These are phyloP conservation scores for Ceratocystis smalleyi DNA, from an alignment of 2,329 filamentous ascomycete genomes.

Conservation along the genomic window DNA sequence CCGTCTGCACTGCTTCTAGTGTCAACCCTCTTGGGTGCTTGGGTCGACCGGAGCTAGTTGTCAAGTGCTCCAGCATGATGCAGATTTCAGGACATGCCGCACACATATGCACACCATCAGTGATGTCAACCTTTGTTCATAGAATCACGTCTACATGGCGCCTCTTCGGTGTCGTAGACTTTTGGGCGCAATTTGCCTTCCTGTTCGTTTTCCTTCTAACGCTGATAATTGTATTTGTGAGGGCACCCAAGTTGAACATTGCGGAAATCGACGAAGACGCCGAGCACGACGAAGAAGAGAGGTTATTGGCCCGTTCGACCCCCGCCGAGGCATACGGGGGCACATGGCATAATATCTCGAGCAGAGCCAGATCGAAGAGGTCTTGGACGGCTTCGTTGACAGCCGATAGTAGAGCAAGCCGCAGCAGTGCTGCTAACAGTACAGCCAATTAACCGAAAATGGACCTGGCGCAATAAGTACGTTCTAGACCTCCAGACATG, in stretches of 20 bases:
- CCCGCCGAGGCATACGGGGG: conserved; percentile 31
- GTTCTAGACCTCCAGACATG: background rate
- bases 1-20: conserved; percentile 66
- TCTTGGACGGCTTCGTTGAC: background rate
- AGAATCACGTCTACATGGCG: conserved; percentile 86
- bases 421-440: background rate
- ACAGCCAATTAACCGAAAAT: background rate
- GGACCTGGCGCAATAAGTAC: background rate
- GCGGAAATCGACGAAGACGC: conserved; percentile 73
- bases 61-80: conserved; percentile 64
- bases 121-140: conserved; percentile 87
- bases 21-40: conserved; percentile 57
- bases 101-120: conserved; percentile 75
- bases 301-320: conserved; percentile 76
- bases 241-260: conserved; percentile 61
- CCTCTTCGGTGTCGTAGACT: conserved; percentile 81
- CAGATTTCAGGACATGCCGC: conserved; percentile 49
- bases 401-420: background rate
- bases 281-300: conserved; percentile 86
- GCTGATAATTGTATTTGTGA: conserved; percentile 63
- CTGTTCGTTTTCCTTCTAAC: conserved; percentile 69
- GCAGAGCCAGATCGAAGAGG: conserved; percentile 8
- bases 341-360: conserved; percentile 10
- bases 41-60: conserved; percentile 53
- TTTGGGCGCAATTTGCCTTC: conserved; percentile 94